Percentiles rank a stretch among this genome's conserved stretches.
These are phyloP conservation scores for Neurospora intermedia DNA, from an alignment of 495 filamentous ascomycete genomes.

Conservation along the genomic window DNA sequence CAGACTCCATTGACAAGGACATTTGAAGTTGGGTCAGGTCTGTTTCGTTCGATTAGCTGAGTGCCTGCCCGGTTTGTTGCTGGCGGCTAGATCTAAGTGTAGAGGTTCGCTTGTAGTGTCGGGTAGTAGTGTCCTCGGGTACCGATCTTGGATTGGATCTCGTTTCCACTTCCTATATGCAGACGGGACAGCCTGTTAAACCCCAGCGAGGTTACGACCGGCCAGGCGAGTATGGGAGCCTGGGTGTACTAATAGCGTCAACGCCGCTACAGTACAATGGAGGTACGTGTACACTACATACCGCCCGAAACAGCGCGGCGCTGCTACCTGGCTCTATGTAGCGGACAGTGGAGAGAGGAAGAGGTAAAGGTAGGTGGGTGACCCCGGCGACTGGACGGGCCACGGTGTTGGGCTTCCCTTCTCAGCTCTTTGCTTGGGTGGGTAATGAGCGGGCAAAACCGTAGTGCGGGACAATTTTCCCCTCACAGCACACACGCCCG, in stretches of 20 bases:
- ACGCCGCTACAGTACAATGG: background rate
- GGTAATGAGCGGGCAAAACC: background rate
- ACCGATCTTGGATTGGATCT: too few species aligned
- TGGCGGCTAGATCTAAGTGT: too few species aligned
- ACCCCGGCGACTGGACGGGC: background rate
- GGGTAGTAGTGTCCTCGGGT: too few species aligned
- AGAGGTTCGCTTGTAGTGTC: too few species aligned
- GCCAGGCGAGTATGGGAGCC: background rate
- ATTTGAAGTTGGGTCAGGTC: too few species aligned
- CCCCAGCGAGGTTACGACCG: background rate
- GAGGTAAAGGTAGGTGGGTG: background rate
- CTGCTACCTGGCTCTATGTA: background rate
- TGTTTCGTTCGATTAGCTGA: too few species aligned
- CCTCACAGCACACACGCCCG: background rate
- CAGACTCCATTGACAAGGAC: background rate
- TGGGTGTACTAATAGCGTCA: background rate
- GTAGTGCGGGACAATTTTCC: background rate
- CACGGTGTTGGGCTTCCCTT: too few species aligned
- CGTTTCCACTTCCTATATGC: too few species aligned
- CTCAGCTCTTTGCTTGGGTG: too few species aligned
- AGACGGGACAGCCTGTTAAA: background rate
- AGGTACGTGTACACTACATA: background rate
- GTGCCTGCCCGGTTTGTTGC: too few species aligned
- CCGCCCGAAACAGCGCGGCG: background rate
- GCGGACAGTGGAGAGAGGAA: background rate